Percentiles rank a stretch among this genome's conserved stretches.
These are phyloP conservation scores for Panicum miliaceum DNA, from an alignment of 176 grass and related monocot genomes.

Conservation along the genomic window DNA sequence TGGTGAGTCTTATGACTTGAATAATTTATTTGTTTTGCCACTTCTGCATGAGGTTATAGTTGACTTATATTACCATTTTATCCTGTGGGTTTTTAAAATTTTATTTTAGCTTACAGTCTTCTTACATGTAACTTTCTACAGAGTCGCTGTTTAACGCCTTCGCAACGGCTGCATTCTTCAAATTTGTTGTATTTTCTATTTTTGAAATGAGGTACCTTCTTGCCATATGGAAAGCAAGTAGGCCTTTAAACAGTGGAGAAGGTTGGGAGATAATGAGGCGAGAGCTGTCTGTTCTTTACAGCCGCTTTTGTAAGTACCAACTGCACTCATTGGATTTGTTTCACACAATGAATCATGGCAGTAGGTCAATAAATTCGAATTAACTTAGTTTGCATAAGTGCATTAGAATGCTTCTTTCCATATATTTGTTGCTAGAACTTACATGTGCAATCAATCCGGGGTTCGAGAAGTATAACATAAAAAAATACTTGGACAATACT, in stretches of 20 bases:
- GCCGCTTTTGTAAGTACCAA: constrained; percentile 96
- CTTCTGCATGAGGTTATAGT: constrained; percentile 6
- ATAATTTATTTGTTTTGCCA: neutral
- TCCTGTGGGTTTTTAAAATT: neutral
- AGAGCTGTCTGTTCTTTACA: constrained; percentile 95
- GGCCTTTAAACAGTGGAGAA: constrained; percentile 87
- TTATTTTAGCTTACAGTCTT: constrained; percentile 6
- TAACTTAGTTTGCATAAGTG: neutral
- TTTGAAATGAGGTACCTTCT: constrained; percentile 99
- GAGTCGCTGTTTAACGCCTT: constrained; percentile 99
- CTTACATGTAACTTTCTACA: constrained; percentile 49
- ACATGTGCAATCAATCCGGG: constrained; percentile 6
- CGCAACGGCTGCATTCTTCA: constrained; percentile 97
- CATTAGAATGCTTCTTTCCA: constrained; percentile 26
- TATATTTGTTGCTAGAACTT: constrained; percentile 16
- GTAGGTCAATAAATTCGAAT: neutral
- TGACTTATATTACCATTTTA: neutral
- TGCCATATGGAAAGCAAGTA: constrained; percentile 97
- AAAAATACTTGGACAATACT: neutral
- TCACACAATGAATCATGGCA: constrained; percentile 3
- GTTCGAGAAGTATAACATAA: neutral
- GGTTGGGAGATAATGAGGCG: constrained; percentile 95
- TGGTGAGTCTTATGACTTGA: constrained; percentile 67
- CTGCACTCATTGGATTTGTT: constrained; percentile 31
- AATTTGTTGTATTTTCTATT: constrained; percentile 98